Evolutionary conservation across 208 protist species (phyloP), one percentile per base, ranked within the genome.

Genomic region (Leishmania aethiopica): DNA sequence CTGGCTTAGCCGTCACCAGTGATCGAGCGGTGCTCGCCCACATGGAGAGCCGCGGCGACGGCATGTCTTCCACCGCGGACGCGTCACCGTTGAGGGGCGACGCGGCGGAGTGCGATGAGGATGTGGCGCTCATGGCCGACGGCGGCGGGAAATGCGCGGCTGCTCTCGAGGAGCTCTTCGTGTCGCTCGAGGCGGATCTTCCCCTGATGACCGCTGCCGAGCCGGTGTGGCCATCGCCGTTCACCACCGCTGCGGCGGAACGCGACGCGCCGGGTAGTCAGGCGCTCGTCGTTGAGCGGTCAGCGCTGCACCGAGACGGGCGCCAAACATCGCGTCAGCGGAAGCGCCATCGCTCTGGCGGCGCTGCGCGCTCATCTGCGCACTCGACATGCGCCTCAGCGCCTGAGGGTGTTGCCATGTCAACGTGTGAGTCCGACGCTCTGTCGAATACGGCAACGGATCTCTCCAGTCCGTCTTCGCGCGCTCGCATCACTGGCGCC

Each of bases 151-250:
- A n/a, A 13, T 11, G 53, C 6, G 0, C 59, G 4, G 59, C 76
- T 4, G 69, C 70, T 22, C 76, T 84, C 45, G 81, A 84, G 45
- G 66, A 71, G 35, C 60, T 85, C 19, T 85, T 85, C 11, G 45
- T 53, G 25, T 15, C 71, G 1, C 71, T 85, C 53, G 81, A 85
- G 45, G 81, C 69, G 5, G 81, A 85, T 55, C 5, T 81, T 13
- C 60, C 75, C 8, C 19, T 3, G 3, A 1, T 64, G 17, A 42
- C 37, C 1, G 22, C 32, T 8, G 74, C 64, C 10, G 37, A 49
- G 1, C 57, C 69, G 37, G 35, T 57, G 6, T 85, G 76, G 71
- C 42, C 75, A 53, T 35, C 57, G 8, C 74, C 40, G 55, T 37
- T n/a, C 55, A 60, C 76, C 4, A 62, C 69, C n/a, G 5, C 37